Conservation (phyloP, 495 filamentous ascomycete species). For the Staphylotrichum tortipilum region DNA sequence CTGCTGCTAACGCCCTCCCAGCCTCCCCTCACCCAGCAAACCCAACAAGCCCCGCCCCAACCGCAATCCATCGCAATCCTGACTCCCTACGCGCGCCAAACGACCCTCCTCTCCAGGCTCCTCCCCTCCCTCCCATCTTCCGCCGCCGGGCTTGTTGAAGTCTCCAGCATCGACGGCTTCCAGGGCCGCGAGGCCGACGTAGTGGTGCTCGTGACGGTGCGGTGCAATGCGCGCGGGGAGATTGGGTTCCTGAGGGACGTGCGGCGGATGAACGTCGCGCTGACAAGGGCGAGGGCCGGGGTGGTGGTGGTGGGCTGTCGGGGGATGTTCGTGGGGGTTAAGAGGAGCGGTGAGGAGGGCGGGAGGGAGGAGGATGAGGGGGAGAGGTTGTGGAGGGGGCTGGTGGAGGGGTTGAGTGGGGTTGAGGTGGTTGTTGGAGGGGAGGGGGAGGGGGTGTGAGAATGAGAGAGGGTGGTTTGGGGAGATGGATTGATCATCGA, state of each 20-base stretch:
- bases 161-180: conserved; percentile 36
- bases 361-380: neutral
- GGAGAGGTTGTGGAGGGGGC: neutral
- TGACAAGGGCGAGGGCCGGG: conserved; percentile 39
- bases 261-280: conserved; percentile 42
- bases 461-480: too few relatives aligned
- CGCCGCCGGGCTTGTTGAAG: conserved; percentile 5
- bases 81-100: conserved; percentile 39
- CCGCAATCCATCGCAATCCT: conserved; percentile 20
- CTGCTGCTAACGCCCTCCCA: neutral
- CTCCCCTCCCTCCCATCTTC: conserved; percentile 12
- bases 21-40: neutral
- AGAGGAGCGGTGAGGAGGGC: conserved; percentile 1
- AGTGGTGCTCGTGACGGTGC: conserved; percentile 41
- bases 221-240: conserved; percentile 37
- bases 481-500: too few relatives aligned
- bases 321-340: conserved; percentile 5
- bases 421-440: neutral
- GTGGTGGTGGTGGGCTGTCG: conserved; percentile 33
- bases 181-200: conserved; percentile 45
- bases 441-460: too few relatives aligned
- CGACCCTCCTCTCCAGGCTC: conserved; percentile 23
- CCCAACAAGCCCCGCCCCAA: neutral
- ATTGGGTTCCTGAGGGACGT: conserved; percentile 46
- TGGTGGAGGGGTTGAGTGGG: neutral